phyloP scores from a whole-genome alignment of 2,329 filamentous ascomycete genomes.

The Aspergillus nomiae region DNA sequence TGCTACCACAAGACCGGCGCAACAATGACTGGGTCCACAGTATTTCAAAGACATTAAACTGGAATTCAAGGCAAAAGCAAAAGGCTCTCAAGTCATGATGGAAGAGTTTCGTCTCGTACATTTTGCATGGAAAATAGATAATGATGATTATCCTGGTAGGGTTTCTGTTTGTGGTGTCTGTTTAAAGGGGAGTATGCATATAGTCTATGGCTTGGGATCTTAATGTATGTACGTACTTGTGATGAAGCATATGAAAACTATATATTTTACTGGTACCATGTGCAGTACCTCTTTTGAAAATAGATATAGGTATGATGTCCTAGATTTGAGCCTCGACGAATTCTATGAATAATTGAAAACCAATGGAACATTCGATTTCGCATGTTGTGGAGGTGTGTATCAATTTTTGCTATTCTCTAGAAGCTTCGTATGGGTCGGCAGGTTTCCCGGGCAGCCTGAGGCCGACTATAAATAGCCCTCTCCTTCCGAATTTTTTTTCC shows the following conservation, averaged over 20 bases:
- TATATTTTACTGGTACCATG: background rate
- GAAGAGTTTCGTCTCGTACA: background rate
- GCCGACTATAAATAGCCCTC: conserved; percentile 34
- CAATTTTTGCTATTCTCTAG: conserved; percentile 25
- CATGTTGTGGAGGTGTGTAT: conserved; percentile 10
- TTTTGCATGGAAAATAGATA: background rate
- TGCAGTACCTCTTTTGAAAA: background rate
- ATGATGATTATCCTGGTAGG: background rate
- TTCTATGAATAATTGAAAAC: background rate
- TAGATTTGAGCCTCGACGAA: background rate
- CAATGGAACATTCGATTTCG: background rate
- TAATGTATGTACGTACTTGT: background rate
- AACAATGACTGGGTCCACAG: conserved; percentile 55
- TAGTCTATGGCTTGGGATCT: background rate
- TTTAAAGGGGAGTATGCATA: background rate
- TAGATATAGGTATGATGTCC: background rate
- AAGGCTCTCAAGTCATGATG: conserved; percentile 38
- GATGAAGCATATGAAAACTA: background rate
- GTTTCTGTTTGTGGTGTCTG: background rate
- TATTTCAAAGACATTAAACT: conserved; percentile 53
- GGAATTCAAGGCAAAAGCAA: conserved; percentile 52
- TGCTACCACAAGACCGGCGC: conserved; percentile 45
- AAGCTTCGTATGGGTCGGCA: conserved; percentile 29
- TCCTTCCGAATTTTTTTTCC: conserved; percentile 26
- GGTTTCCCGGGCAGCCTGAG: conserved; percentile 37